Conservation (phyloP, 805 yeast species). For the Jamesozyma piceae region DNA sequence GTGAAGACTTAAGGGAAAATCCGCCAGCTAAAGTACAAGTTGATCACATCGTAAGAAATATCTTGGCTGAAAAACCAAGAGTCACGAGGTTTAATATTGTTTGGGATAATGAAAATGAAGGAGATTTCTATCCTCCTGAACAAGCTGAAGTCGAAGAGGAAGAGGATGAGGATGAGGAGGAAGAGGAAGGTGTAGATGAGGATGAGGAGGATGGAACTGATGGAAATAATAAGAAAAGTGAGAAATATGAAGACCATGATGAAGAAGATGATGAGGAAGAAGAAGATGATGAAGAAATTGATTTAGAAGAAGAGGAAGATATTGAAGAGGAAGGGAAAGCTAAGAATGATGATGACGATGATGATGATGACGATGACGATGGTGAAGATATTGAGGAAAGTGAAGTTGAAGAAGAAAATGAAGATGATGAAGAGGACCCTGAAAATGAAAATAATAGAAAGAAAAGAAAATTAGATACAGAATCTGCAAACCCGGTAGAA, state of each 20-base stretch:
- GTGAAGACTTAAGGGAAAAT: constrained; percentile 84
- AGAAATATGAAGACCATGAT: constrained; percentile 34
- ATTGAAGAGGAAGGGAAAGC: constrained; percentile 17
- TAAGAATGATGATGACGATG: constrained; percentile 7
- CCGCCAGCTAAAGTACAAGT: constrained; percentile 92
- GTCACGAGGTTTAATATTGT: constrained; percentile 94
- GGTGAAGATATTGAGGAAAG: constrained; percentile 7
- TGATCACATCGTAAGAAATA: constrained; percentile 87
- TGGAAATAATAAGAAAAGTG: constrained; percentile 41
- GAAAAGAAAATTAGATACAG: constrained; percentile 12
- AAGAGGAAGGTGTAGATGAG: constrained; percentile 47
- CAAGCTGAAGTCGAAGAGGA: constrained; percentile 56
- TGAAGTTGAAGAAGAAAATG: constrained; percentile 1
- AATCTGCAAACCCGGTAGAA: background rate
- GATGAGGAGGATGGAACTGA: constrained; percentile 39
- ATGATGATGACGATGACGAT: constrained; percentile 8
- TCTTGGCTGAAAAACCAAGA: constrained; percentile 93
- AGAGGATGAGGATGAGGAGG: constrained; percentile 59
- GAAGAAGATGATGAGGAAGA: constrained; percentile 35
- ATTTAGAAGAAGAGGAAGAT: constrained; percentile 28
- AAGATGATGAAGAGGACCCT: constrained; percentile 8
- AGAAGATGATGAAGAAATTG: constrained; percentile 33
- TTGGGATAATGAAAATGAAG: constrained; percentile 75
- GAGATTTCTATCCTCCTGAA: constrained; percentile 71
- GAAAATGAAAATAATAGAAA: constrained; percentile 9